Evolutionary conservation across 495 filamentous ascomycete genomes (phyloP), one percentile per base, ranked within the genome.

Genomic region (Cercophora newfieldiana): DNA sequence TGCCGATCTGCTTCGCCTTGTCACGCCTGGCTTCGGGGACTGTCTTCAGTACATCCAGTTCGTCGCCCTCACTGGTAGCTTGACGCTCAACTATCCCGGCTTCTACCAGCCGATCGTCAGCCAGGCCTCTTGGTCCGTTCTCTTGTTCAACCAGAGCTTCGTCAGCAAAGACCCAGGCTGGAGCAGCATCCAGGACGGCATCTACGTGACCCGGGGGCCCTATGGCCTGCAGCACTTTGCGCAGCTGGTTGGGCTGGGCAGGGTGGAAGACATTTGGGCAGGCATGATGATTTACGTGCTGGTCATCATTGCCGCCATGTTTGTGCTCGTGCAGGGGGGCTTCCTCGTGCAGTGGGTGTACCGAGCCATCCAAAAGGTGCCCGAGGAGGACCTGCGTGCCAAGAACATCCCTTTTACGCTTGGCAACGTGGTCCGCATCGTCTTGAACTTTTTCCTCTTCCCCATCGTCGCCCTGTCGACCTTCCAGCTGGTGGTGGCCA

Each of bases 31-130:
- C 0, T 99, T 99, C 74, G 93, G 92, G 12, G 95, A 99, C 69
- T 99, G 95, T 75, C 86, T 99, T 30, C 94, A 99, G 77, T 99
- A 98, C 73, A 89, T 99, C 30, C 95, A 99, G 72, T 98, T 96
- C 68, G 84, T 94, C 56, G 90, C 94, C 21, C 82, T 99, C 33
- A 93, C 94, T 0, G 96, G 96, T 1, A 87, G 89, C 48, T 78
- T 99, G 49, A 91, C 90, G 24, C 77, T 99, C 68, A 88, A 90
- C 64, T 99, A 98, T 73, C 95, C 95, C 0, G 95, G 95, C 0
- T 99, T 90, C 71, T 98, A 91, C 74, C 95, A 97, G 72, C 95
- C 95, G 16, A 90, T 90, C 16, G 86, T 95, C 55, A 95, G 92
- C 68, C 90, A 92, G 72, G 90, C 84, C 8, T 88, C 90, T 47